Conservation (phyloP, 2,329 filamentous ascomycete genomes). For the Xylogone sp. region DNA sequence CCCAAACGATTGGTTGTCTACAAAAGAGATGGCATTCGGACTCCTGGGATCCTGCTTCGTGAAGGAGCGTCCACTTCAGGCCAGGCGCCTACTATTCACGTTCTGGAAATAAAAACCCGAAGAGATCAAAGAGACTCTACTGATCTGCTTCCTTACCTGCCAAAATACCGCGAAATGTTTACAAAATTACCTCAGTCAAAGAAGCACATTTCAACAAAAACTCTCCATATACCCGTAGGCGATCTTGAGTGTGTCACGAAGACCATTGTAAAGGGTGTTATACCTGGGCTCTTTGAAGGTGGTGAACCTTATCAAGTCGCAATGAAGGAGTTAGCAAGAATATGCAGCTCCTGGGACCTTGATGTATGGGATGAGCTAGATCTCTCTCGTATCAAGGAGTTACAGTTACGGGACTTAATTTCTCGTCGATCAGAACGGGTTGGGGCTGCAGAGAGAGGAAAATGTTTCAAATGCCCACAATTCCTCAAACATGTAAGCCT, state of each 20-base stretch:
- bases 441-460: conserved; percentile 56
- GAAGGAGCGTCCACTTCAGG: conserved; percentile 71
- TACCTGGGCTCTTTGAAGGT: conserved; percentile 55
- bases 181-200: conserved; percentile 63
- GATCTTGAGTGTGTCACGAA: conserved; percentile 84
- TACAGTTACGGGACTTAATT: conserved; percentile 76
- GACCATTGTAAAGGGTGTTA: conserved; percentile 55
- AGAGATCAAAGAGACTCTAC: conserved; percentile 69
- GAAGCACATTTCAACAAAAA: conserved; percentile 65
- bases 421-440: conserved; percentile 66
- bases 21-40: conserved; percentile 78
- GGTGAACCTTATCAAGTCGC: conserved; percentile 49
- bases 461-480: conserved; percentile 66
- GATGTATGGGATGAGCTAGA: conserved; percentile 81
- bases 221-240: conserved; percentile 64
- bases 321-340: conserved; percentile 62
- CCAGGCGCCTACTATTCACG: conserved; percentile 63
- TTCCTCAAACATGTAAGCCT: conserved; percentile 81
- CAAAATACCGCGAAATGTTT: conserved; percentile 64
- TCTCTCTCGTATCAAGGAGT: conserved; percentile 75
- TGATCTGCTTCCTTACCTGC: conserved; percentile 83
- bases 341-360: conserved; percentile 72
- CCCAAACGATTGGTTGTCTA: conserved; percentile 78
- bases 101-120: conserved; percentile 71
- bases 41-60: conserved; percentile 73